Conservation (phyloP, 2,329 filamentous ascomycete species). For the Nigrospora sphaerica region DNA sequence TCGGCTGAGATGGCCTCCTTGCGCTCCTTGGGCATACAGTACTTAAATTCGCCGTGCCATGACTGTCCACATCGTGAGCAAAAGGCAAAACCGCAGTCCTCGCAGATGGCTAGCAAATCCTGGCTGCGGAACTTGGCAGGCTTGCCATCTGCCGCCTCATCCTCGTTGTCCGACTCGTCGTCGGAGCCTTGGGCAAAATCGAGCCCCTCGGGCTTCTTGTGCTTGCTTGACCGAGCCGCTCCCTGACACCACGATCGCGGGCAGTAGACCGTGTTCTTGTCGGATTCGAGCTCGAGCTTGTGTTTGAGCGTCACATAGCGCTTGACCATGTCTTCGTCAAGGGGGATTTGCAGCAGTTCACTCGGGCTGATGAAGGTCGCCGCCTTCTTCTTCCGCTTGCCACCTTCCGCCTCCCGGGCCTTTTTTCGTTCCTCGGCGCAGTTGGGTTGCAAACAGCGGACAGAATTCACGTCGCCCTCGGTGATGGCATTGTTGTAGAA, state of each 20-base stretch:
- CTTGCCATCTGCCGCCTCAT: conserved; percentile 31
- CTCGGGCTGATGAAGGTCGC: conserved; percentile 70
- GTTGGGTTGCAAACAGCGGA: conserved; percentile 73
- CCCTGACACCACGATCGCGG: conserved; percentile 90
- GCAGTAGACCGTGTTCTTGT: conserved; percentile 89
- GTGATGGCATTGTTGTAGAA: conserved; percentile 86
- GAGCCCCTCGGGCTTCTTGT: conserved; percentile 63
- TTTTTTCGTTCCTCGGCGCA: conserved; percentile 60
- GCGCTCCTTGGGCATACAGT: conserved; percentile 60
- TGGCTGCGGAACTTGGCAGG: conserved; percentile 13
- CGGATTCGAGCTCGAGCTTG: conserved; percentile 85
- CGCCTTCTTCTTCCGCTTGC: conserved; percentile 52
- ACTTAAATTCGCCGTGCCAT: conserved; percentile 86
- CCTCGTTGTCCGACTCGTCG: conserved; percentile 39
- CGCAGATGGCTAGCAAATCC: conserved; percentile 75
- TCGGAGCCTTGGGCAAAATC: conserved; percentile 52
- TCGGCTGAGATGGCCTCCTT: conserved; percentile 70
- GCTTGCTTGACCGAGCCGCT: conserved; percentile 68
- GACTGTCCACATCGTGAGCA: conserved; percentile 62
- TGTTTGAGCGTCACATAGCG: conserved; percentile 87
- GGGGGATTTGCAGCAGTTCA: conserved; percentile 72
- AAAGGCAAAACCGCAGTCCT: conserved; percentile 85
- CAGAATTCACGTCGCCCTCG: conserved; percentile 71
- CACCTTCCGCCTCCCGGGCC: conserved; percentile 18
- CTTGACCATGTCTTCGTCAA: conserved; percentile 65